Conservation (phyloP, 2,329 filamentous ascomycete genomes). For the Talaromyces sp. region DNA sequence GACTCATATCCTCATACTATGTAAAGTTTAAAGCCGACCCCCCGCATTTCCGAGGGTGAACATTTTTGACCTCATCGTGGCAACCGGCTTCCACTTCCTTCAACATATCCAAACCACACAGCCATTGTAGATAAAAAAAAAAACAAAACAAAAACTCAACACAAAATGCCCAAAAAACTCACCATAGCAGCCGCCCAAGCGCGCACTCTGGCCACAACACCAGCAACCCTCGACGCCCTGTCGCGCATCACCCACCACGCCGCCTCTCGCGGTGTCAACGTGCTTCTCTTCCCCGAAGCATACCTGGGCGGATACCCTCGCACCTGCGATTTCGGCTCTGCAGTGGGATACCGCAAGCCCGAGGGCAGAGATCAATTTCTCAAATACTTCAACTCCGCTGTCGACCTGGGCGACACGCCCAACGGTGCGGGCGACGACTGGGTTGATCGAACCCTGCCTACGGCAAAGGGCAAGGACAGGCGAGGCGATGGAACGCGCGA, state of each 20-base stretch:
- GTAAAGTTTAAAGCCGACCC: too few species aligned
- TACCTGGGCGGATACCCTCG: slow-evolving; percentile 90
- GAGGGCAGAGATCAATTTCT: slow-evolving; percentile 77
- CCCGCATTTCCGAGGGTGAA: too few species aligned
- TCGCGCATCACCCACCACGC: slow-evolving; percentile 60
- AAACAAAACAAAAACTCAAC: background rate
- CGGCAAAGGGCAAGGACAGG: slow-evolving; percentile 47
- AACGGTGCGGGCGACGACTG: slow-evolving; percentile 67
- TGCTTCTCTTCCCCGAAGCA: slow-evolving; percentile 87
- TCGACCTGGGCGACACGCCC: slow-evolving; percentile 79
- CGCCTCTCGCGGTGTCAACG: slow-evolving; percentile 55
- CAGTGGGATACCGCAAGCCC: slow-evolving; percentile 64
- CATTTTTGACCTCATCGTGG: too few species aligned
- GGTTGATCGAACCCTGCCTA: slow-evolving; percentile 59
- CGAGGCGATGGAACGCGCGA: slow-evolving; percentile 76
- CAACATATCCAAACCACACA: background rate
- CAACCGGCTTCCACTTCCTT: too few species aligned
- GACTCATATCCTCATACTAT: too few species aligned
- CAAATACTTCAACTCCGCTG: slow-evolving; percentile 70
- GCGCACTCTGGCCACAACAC: slow-evolving; percentile 36
- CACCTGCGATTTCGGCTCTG: slow-evolving; percentile 70
- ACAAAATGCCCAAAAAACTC: slow-evolving; percentile 35
- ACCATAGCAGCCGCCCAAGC: slow-evolving; percentile 45
- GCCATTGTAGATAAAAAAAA: background rate
- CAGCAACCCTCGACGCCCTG: slow-evolving; percentile 63